Conservation (phyloP, 225 moss, liverwort and hornwort genomes). For the Pleurozium schreberi region DNA sequence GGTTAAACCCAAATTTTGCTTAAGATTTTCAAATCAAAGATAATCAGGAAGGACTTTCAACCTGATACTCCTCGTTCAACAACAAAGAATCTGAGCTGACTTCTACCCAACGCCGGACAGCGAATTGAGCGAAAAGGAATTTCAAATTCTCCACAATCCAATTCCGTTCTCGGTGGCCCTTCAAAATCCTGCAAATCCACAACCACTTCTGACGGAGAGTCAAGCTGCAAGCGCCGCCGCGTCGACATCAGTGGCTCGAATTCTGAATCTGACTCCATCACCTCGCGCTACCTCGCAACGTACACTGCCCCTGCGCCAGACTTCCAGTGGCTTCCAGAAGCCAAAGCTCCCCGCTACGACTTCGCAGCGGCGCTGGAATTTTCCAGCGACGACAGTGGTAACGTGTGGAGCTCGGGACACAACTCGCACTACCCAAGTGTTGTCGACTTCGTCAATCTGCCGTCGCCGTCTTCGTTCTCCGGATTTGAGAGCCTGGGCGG, state of each 20-base stretch:
- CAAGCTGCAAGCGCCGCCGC: conserved; percentile 7
- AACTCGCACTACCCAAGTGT: neutral
- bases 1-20: no score
- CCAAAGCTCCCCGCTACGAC: conserved; percentile 3
- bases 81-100: no score
- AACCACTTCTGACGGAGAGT: conserved; percentile 3
- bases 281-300: neutral
- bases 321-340: neutral
- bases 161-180: no score
- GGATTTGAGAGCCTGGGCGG: neutral
- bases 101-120: no score
- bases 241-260: neutral
- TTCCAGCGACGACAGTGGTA: neutral
- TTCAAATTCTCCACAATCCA: no score
- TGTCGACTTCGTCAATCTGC: neutral
- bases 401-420: neutral
- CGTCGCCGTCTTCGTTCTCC: neutral
- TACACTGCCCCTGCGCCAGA: neutral
- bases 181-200: neutral
- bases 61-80: no score
- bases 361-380: neutral
- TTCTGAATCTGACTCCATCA: neutral
- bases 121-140: no score
- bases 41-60: no score
- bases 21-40: no score